Evolutionary conservation across 2,329 filamentous ascomycete species (phyloP).

Genomic region (Ceratocystis albifundus): DNA sequence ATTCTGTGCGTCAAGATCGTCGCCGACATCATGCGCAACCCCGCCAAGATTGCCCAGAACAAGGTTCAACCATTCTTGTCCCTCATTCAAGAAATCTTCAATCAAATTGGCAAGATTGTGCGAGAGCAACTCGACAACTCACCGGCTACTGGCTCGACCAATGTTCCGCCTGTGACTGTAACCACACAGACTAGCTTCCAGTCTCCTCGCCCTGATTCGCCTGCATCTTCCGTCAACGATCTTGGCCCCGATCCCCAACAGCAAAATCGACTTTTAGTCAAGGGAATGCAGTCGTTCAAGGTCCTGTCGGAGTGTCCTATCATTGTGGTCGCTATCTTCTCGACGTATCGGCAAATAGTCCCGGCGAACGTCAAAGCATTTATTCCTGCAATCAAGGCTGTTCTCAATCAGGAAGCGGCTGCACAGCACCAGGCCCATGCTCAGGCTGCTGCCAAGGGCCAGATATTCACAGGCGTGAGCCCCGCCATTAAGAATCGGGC

Average conservation of each 20-base stretch:
- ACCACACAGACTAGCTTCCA: slow-evolving; percentile 62
- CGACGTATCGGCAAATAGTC: slow-evolving; percentile 74
- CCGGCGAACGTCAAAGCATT: slow-evolving; percentile 80
- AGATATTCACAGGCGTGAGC: slow-evolving; percentile 85
- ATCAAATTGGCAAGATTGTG: slow-evolving; percentile 90
- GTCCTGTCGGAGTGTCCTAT: slow-evolving; percentile 96
- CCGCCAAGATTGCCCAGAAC: slow-evolving; percentile 63
- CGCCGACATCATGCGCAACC: slow-evolving; percentile 90
- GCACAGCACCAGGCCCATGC: slow-evolving; percentile 86
- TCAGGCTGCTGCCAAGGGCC: slow-evolving; percentile 66
- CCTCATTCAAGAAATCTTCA: slow-evolving; percentile 90
- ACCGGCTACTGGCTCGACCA: slow-evolving; percentile 41
- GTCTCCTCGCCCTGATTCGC: slow-evolving; percentile 80
- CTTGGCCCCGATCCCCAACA: slow-evolving; percentile 71
- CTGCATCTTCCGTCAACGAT: slow-evolving; percentile 70
- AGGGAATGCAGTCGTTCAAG: slow-evolving; percentile 98
- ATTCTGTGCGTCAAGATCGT: slow-evolving; percentile 97
- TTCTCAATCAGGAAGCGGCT: slow-evolving; percentile 76
- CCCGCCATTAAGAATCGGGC: slow-evolving; percentile 85
- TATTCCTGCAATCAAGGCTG: slow-evolving; percentile 84
- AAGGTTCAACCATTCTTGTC: slow-evolving; percentile 84
- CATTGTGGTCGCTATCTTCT: slow-evolving; percentile 96
- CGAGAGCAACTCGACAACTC: slow-evolving; percentile 84
- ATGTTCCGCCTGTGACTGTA: slow-evolving; percentile 46
- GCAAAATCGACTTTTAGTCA: slow-evolving; percentile 66